These are phyloP conservation scores for Eruca vesicaria DNA, from an alignment of 441 rosid species.

Conservation along the genomic window DNA sequence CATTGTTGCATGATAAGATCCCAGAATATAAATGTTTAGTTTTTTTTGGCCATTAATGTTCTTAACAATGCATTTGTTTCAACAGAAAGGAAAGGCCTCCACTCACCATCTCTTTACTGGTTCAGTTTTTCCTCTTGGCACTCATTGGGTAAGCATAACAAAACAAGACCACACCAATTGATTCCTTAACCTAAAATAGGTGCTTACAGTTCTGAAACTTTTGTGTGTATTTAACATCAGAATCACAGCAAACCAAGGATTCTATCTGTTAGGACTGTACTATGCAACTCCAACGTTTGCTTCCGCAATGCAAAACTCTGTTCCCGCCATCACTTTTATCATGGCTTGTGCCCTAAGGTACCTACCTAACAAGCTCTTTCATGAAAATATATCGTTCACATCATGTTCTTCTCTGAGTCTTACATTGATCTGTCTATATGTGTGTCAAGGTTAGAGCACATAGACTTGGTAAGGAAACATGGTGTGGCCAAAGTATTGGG, in stretches of 20 bases:
- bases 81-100: constrained; percentile 82
- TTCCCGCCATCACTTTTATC: constrained; percentile 81
- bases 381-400: not conserved
- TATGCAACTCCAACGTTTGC: constrained; percentile 84
- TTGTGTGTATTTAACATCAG: constrained; percentile 33
- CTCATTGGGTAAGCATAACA: constrained; percentile 51
- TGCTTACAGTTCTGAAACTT: not conserved
- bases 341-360: constrained; percentile 73
- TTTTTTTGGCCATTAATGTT: not conserved
- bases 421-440: not conserved
- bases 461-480: constrained; percentile 54
- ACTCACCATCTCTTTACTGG: constrained; percentile 57
- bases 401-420: not conserved
- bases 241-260: constrained; percentile 86
- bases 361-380: constrained; percentile 6
- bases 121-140: constrained; percentile 74
- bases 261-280: constrained; percentile 67
- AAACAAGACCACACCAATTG: constrained; percentile 1
- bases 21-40: not conserved
- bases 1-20: not conserved
- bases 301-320: constrained; percentile 92
- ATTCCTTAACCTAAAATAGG: no score
- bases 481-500: constrained; percentile 75
- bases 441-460: constrained; percentile 51
- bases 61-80: constrained; percentile 1